Conservation (phyloP, 805 yeast genomes). For the Starmerella sirachaensis region DNA sequence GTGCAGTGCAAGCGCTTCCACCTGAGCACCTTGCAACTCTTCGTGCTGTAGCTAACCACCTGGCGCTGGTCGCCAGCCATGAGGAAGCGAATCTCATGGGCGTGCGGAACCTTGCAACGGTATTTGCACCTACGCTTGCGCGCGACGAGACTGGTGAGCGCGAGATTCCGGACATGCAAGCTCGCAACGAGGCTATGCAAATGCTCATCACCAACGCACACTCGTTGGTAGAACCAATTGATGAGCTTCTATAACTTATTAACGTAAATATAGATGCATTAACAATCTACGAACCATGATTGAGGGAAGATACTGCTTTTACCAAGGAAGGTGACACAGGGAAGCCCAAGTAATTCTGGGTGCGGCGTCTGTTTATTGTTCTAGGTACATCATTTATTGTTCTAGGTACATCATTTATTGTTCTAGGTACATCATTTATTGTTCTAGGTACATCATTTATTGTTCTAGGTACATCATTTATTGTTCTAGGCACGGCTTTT, state of each 20-base stretch:
- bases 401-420: too few species aligned
- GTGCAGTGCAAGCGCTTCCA: conserved; percentile 47
- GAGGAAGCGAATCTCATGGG: conserved; percentile 65
- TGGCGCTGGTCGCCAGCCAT: conserved; percentile 44
- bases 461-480: too few species aligned
- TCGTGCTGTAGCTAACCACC: conserved; percentile 47
- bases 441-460: too few species aligned
- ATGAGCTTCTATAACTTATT: conserved; percentile 5
- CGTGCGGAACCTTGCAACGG: conserved; percentile 69
- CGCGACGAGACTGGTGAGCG: conserved; percentile 67
- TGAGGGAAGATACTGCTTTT: too few species aligned
- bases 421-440: too few species aligned
- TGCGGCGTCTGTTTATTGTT: too few species aligned
- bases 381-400: too few species aligned
- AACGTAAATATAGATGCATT: too few species aligned
- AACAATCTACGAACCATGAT: too few species aligned
- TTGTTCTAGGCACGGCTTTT: too few species aligned
- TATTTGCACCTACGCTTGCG: conserved; percentile 86
- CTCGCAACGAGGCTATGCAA: conserved; percentile 67
- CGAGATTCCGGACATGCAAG: conserved; percentile 76
- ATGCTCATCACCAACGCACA: conserved; percentile 35
- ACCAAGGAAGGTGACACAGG: too few species aligned
- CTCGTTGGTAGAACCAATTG: conserved; percentile 10
- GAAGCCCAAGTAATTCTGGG: too few species aligned
- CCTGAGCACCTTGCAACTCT: conserved; percentile 52